Evolutionary conservation across 148 eudicot genomes (phyloP).

Genomic region (Polygonum maritimum): DNA sequence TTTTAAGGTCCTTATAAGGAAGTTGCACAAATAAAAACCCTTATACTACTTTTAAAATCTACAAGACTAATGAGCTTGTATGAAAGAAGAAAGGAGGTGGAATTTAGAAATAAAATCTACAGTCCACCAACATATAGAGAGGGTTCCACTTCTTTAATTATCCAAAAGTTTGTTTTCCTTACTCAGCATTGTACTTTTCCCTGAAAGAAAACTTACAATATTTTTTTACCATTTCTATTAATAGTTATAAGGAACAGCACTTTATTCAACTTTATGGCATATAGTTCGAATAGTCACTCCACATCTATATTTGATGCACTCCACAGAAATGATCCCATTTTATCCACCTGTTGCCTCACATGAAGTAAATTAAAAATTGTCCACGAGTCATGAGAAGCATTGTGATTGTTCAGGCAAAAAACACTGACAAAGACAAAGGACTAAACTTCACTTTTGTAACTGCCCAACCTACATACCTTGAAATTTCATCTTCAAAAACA

Average conservation of each 20-base stretch:
- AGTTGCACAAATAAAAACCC: too few species aligned
- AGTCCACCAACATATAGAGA: not conserved
- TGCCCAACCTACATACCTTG: constrained; percentile 41
- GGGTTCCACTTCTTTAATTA: not conserved
- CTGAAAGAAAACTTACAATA: not conserved
- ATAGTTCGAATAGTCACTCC: not conserved
- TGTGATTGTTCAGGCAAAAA: not conserved
- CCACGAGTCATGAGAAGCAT: not conserved
- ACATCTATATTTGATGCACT: not conserved
- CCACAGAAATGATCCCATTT: not conserved
- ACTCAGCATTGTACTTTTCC: not conserved
- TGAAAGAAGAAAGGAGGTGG: not conserved
- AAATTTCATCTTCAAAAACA: constrained; percentile 94
- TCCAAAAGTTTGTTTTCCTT: not conserved
- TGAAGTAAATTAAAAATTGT: not conserved
- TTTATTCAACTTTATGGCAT: not conserved
- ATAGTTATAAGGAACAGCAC: not conserved
- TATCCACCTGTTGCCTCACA: not conserved
- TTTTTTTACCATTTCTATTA: not conserved
- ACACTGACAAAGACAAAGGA: not conserved
- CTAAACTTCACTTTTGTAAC: not conserved
- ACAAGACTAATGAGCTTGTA: not conserved
- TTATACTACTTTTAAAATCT: not conserved
- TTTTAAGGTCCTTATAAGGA: not conserved
- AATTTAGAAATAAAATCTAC: not conserved